Conservation (phyloP, 2,329 filamentous ascomycete genomes). For the Sarocladium oryzae region DNA sequence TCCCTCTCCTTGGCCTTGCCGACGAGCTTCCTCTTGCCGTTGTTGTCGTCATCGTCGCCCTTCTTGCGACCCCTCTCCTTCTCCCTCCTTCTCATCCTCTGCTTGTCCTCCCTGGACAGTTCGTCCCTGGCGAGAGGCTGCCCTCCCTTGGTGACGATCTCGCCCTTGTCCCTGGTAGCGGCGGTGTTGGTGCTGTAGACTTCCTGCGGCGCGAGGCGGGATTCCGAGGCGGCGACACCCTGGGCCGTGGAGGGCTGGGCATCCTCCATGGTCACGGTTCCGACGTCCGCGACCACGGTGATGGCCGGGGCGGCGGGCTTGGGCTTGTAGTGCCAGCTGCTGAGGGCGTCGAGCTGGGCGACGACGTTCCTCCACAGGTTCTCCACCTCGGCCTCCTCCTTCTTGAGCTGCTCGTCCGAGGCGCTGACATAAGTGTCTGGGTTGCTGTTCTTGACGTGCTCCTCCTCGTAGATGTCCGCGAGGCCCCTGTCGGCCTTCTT, state of each 20-base stretch:
- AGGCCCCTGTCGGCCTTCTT: constrained; percentile 81
- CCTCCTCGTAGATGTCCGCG: constrained; percentile 90
- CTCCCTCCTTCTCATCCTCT: constrained; percentile 66
- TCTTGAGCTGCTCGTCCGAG: constrained; percentile 73
- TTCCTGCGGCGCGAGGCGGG: constrained; percentile 87
- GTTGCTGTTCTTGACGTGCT: constrained; percentile 73
- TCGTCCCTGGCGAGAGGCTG: constrained; percentile 75
- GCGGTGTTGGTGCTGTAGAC: constrained; percentile 78
- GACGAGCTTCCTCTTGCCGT: constrained; percentile 38
- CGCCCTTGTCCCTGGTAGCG: constrained; percentile 53
- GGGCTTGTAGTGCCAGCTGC: constrained; percentile 92
- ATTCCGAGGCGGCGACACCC: constrained; percentile 57
- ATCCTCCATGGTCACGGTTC: constrained; percentile 92
- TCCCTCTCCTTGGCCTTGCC: constrained; percentile 48
- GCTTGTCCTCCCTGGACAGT: constrained; percentile 81
- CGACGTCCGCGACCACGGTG: constrained; percentile 82
- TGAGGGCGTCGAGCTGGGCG: constrained; percentile 78
- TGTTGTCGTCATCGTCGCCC: constrained; percentile 33
- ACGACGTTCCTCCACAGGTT: constrained; percentile 76
- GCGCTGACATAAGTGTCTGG: constrained; percentile 73
- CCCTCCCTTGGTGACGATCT: constrained; percentile 72
- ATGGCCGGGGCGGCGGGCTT: constrained; percentile 76
- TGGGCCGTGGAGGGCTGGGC: constrained; percentile 79
- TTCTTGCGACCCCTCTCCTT: constrained; percentile 80
- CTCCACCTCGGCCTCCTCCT: constrained; percentile 78